Evolutionary conservation across 169 alveolate species (phyloP).

Genomic region (Plasmodium cynomolgi): DNA sequence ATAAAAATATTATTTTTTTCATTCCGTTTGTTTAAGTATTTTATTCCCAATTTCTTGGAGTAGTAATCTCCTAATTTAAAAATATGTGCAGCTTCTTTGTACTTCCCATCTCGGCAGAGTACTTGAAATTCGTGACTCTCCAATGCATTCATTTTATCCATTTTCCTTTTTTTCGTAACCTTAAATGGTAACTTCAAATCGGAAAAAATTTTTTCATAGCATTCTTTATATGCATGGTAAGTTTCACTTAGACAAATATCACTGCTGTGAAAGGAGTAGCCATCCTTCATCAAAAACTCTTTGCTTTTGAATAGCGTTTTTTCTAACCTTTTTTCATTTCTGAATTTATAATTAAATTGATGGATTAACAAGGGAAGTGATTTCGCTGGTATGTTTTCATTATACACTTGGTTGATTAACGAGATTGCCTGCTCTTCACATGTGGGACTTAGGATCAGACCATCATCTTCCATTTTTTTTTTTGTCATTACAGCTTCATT

Average conservation of each 20-base stretch:
- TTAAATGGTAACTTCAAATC: conserved; percentile 20
- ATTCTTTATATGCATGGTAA: conserved; percentile 50
- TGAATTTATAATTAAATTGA: conserved; percentile 47
- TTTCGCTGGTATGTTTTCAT: conserved; percentile 30
- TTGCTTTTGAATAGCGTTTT: conserved; percentile 55
- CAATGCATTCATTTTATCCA: conserved; percentile 63
- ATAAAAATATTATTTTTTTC: conserved; percentile 44
- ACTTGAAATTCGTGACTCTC: conserved; percentile 68
- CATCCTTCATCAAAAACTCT: conserved; percentile 69
- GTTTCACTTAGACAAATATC: conserved; percentile 41
- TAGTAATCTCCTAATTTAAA: conserved; percentile 62
- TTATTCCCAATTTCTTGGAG: conserved; percentile 22
- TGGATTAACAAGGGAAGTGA: conserved; percentile 40
- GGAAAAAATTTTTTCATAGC: conserved; percentile 30
- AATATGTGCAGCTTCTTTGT: conserved; percentile 55
- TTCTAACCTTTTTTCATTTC: conserved; percentile 67
- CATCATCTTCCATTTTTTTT: conserved; percentile 66
- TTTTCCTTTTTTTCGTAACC: conserved; percentile 51
- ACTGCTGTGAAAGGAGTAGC: conserved; percentile 51
- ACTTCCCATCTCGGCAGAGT: conserved; percentile 39
- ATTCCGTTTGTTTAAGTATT: conserved; percentile 52
- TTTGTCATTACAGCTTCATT: not conserved
- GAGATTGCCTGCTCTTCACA: conserved; percentile 58
- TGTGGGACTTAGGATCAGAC: conserved; percentile 50
- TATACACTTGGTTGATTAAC: conserved; percentile 32